Conservation (phyloP, 768 basidiomycete genomes). For the Glaciozyma martinii region DNA sequence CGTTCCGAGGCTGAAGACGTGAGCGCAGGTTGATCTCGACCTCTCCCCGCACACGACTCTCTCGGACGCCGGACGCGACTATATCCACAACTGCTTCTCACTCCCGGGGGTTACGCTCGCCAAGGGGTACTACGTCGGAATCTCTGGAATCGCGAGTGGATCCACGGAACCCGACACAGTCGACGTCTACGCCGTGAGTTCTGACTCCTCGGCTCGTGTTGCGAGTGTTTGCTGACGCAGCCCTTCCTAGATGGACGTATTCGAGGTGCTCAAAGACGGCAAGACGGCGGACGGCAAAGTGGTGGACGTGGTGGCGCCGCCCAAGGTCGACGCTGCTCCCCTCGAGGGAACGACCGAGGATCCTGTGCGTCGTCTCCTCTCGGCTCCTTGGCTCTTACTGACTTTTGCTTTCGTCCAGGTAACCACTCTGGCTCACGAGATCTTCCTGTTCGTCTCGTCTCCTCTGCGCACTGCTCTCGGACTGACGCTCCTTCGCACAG, state of each 20-base stretch:
- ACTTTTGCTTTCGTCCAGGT: slow-evolving; percentile 3
- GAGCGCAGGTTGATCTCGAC: slow-evolving; percentile 33
- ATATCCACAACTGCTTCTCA: slow-evolving; percentile 34
- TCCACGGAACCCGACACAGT: slow-evolving; percentile 34
- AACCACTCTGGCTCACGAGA: slow-evolving; percentile 29
- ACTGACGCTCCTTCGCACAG: neutral
- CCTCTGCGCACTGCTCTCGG: neutral
- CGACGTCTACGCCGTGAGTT: slow-evolving; percentile 34
- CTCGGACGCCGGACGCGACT: slow-evolving; percentile 31
- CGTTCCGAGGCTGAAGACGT: neutral
- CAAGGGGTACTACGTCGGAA: slow-evolving; percentile 22
- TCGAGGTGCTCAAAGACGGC: slow-evolving; percentile 10
- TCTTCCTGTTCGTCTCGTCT: slow-evolving; percentile 23
- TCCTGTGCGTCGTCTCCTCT: slow-evolving; percentile 3
- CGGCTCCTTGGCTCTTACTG: neutral
- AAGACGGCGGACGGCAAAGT: neutral
- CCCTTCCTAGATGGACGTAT: slow-evolving; percentile 19
- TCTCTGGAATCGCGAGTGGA: slow-evolving; percentile 31
- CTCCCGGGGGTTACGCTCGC: slow-evolving; percentile 28
- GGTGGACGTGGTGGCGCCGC: neutral
- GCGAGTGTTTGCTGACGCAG: neutral
- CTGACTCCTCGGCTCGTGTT: neutral
- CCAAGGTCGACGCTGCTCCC: neutral
- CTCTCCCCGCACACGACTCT: slow-evolving; percentile 35
- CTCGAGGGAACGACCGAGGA: slow-evolving; percentile 26